A percentile compares a stretch with the other conserved stretches of the same genome.
Conservation (phyloP, 306 rosid genomes). For the Castanea sativa region DNA sequence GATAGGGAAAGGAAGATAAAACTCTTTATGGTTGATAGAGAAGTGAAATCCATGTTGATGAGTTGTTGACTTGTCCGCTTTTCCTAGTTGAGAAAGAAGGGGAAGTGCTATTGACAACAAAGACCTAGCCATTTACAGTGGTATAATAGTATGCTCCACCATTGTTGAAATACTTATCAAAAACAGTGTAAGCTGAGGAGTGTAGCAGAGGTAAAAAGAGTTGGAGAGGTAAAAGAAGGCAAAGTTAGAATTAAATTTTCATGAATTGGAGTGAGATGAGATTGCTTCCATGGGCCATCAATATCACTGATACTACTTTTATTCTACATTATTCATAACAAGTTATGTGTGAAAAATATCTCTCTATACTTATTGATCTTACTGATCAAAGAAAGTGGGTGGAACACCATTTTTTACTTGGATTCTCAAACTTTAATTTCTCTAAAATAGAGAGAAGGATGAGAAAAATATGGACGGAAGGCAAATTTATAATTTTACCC, state of each 20-base stretch:
- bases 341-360: no score
- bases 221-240: constrained; percentile 27
- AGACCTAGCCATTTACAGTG: neutral
- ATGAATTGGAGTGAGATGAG: no score
- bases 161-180: constrained; percentile 30
- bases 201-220: constrained; percentile 8
- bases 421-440: no score
- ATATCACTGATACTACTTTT: no score
- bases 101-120: neutral
- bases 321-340: no score
- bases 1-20: neutral
- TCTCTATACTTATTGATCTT: no score
- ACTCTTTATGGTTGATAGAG: constrained; percentile 33
- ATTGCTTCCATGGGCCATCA: no score
- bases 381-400: no score
- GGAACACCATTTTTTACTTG: no score
- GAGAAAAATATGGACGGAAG: no score
- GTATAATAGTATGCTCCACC: constrained; percentile 7
- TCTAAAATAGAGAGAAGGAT: no score
- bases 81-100: neutral
- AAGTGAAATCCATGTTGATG: neutral
- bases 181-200: neutral
- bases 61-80: neutral
- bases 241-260: neutral
- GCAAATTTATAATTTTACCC: no score